Evolutionary conservation across 352 stramenopile species (phyloP), one percentile per base, ranked within the genome.

Genomic region (Globisporangium cederbergense): DNA sequence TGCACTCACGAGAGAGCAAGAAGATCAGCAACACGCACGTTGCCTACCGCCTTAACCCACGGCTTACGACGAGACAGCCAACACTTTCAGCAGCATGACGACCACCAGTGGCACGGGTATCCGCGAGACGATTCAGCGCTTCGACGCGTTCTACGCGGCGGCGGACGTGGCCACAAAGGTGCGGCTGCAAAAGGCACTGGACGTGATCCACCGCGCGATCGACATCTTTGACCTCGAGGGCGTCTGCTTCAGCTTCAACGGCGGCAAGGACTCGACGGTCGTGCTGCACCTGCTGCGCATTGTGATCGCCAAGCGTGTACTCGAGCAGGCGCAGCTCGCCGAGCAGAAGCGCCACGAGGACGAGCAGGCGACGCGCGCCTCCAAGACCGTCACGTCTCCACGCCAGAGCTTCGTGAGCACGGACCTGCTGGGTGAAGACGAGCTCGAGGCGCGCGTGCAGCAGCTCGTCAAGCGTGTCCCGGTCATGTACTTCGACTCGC

Each of bases 401-500:
- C 76, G 79, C 25, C 79, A 87, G 42, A 73, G 64, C 70, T 84
- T 90, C 55, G 67, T 87, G 54, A 80, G 71, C 60, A 60, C 68
- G 28, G 78, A 86, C 40, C 60, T 90, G 34, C 57, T 91, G 61
- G 60, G 62, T 14, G 68, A 82, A 40, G 64, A 80, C 0, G 79
- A 89, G 47, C 70, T 94, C 9, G 81, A 91, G 64, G 40, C 42
- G 14, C 74, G 70, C 28, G 80, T 89, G 32, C 62, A 70, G 18
- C 56, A 64, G 32, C 66, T 75, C 45, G 65, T 95, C 45, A 70
- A 78, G 47, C 74, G 74, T 22, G 66, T 96, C 28, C 88, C 86
- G 0, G 83, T 98, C 16, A 97, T 99, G 73, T 99, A 98, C 79
- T 99, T 99, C 73, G 87, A 99, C 65, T 96, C 97, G 62, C 72